Evolutionary conservation across 2,329 filamentous ascomycete genomes (phyloP), one percentile per base, ranked within the genome.

Genomic region (Paraphoma sp.): DNA sequence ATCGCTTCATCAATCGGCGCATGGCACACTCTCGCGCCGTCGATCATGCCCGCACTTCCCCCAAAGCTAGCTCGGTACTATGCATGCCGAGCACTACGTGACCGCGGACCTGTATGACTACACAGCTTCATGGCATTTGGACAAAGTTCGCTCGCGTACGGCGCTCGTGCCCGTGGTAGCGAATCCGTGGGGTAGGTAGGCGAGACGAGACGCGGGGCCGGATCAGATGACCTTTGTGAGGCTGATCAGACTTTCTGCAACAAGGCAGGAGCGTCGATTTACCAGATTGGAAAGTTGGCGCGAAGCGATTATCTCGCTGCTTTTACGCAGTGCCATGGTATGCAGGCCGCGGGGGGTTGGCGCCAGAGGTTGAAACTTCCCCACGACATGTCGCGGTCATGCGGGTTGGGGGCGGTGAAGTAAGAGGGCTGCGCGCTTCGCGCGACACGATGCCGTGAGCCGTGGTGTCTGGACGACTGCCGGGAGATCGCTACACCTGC

Each of bases 391-490:
- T 50, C 8, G 38, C 31, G 28, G 33, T 44, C 40, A 51, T 56
- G 42, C 31, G 43, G 49, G 29, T 16, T 36, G 29, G 48, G 43
- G 44, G 54, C 44, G 45, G 48, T 56, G 45, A 56, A 17, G 6
- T n/a, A 18, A 33, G 45, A 18, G 36, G 23, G 31, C 18, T 46
- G 23, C 18, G 50, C 50, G 50, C 43, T 46, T 52, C 50, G 14
- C 43, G 43, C 50, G 43, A 40, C 2, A 46, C 43, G 43, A 51
- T 17, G 48, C 45, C 45, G 40, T 42, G 40, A 17, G 48, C 45
- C 45, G 40, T 42, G 3, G 40, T 16, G 16, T n/a, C 40, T 9
- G 11, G 14, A 42, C 40, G 40, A 42, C 40, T 48, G 17, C 45
- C 45, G 45, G 45, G 40, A 48, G 40, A 42, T 42, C 40, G 40